Evolutionary conservation across 768 basidiomycete genomes (phyloP).

Genomic region (Trichaptum fuscoviolaceum): DNA sequence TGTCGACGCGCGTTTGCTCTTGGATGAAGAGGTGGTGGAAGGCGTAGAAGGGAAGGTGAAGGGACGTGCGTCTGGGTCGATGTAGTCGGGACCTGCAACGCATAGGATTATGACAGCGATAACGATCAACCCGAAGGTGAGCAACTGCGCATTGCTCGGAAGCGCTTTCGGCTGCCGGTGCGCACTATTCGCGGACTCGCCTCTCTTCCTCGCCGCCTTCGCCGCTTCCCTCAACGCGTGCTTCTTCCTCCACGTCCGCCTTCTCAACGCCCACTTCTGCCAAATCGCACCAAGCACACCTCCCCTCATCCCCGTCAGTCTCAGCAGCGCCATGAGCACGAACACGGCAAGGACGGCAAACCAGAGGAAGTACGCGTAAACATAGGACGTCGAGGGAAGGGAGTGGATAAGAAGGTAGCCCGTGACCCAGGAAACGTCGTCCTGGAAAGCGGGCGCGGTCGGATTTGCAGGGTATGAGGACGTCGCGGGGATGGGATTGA

Average conservation of each 20-base stretch:
- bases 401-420: slow-evolving; percentile 55
- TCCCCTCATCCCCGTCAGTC: slow-evolving; percentile 36
- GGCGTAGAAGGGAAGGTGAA: slow-evolving; percentile 34
- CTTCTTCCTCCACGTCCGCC: slow-evolving; percentile 53
- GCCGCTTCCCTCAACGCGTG: slow-evolving; percentile 32
- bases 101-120: slow-evolving; percentile 39
- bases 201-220: slow-evolving; percentile 26
- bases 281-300: slow-evolving; percentile 47
- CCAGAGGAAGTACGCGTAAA: slow-evolving; percentile 59
- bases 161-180: slow-evolving; percentile 41
- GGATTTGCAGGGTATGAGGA: slow-evolving; percentile 29
- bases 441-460: slow-evolving; percentile 36
- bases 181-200: slow-evolving; percentile 18
- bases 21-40: slow-evolving; percentile 12
- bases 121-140: slow-evolving; percentile 41
- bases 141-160: slow-evolving; percentile 61
- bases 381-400: slow-evolving; percentile 44
- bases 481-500: slow-evolving; percentile 5
- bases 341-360: slow-evolving; percentile 40
- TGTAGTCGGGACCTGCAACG: slow-evolving; percentile 65
- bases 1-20: slow-evolving; percentile 9
- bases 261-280: slow-evolving; percentile 53
- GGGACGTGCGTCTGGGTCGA: slow-evolving; percentile 43
- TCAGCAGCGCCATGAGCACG: slow-evolving; percentile 35
- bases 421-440: slow-evolving; percentile 47